Evolutionary conservation across 768 basidiomycete species (phyloP).

Genomic region (Collybia sp.): DNA sequence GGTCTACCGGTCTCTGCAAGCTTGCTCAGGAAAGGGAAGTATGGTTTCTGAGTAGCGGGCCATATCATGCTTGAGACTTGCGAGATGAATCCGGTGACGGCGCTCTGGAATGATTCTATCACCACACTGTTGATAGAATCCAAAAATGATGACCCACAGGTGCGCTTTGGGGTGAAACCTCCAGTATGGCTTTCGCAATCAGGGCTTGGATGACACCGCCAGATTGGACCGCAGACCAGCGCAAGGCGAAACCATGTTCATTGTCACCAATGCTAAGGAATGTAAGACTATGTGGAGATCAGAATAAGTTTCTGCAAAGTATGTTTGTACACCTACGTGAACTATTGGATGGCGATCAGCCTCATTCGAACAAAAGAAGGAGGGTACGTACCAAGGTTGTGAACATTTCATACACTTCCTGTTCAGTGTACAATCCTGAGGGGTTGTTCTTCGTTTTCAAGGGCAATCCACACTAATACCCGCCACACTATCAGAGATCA

Average conservation of each 20-base stretch:
- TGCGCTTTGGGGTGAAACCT: constrained; percentile 13
- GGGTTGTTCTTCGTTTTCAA: constrained; percentile 39
- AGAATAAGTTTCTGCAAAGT: background rate
- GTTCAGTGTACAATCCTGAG: constrained; percentile 34
- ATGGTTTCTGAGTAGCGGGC: constrained; percentile 18
- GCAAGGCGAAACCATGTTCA: constrained; percentile 22
- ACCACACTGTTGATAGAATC: background rate
- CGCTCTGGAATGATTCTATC: background rate
- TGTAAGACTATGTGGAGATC: background rate
- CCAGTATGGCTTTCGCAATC: constrained; percentile 19
- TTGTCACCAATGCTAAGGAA: constrained; percentile 19
- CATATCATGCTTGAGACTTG: background rate
- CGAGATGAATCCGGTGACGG: background rate
- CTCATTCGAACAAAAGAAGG: background rate
- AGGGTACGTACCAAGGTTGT: constrained; percentile 16
- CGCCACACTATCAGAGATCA: background rate
- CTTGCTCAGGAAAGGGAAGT: constrained; percentile 28
- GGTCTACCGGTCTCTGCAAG: constrained; percentile 28
- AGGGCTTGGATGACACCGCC: constrained; percentile 19
- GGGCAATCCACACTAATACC: constrained; percentile 32
- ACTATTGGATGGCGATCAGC: background rate
- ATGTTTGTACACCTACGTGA: background rate
- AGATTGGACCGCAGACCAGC: constrained; percentile 16
- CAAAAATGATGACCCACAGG: constrained; percentile 11
- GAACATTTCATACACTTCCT: constrained; percentile 40